Evolutionary conservation across 1,139 yeast genomes (phyloP).

Genomic region (Arxiozyma heterogenica): DNA sequence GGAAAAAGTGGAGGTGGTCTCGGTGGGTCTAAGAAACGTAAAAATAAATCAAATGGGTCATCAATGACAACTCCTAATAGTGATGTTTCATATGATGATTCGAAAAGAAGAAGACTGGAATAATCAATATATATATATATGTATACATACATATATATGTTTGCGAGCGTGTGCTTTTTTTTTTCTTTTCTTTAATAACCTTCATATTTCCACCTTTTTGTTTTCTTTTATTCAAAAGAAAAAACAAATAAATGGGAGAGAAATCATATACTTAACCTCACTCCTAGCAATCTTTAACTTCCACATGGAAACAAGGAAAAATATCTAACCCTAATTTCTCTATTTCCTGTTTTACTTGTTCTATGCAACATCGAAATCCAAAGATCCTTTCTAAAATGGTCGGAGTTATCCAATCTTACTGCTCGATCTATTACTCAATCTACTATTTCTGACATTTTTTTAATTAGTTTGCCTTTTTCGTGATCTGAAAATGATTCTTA

Average conservation of each 20-base stretch:
- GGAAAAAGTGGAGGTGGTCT: slow-evolving; percentile 12
- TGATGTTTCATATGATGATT: slow-evolving; percentile 26
- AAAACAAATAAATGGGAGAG: too few relatives aligned
- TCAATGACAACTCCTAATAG: slow-evolving; percentile 31
- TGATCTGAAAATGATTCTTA: background rate
- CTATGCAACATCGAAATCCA: background rate
- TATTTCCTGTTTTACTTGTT: background rate
- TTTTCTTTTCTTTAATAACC: too few relatives aligned
- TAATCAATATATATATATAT: slow-evolving; percentile 8
- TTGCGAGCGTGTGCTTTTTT: too few relatives aligned
- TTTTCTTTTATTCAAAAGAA: too few relatives aligned
- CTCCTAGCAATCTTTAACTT: background rate
- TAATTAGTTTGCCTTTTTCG: background rate
- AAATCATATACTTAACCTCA: background rate
- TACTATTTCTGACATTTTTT: too few relatives aligned
- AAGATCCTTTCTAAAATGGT: background rate
- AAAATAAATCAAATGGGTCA: slow-evolving; percentile 24
- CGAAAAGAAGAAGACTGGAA: slow-evolving; percentile 29
- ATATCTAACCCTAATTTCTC: background rate
- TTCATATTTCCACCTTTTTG: background rate
- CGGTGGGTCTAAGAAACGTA: slow-evolving; percentile 23
- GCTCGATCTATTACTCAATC: too few relatives aligned
- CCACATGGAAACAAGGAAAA: background rate
- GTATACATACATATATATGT: too few relatives aligned
- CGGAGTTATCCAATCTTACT: background rate